Percentiles rank a stretch among this genome's conserved stretches.
These are phyloP conservation scores for Neocucurbitaria cava DNA, from an alignment of 2,329 filamentous ascomycete species.

Conservation along the genomic window DNA sequence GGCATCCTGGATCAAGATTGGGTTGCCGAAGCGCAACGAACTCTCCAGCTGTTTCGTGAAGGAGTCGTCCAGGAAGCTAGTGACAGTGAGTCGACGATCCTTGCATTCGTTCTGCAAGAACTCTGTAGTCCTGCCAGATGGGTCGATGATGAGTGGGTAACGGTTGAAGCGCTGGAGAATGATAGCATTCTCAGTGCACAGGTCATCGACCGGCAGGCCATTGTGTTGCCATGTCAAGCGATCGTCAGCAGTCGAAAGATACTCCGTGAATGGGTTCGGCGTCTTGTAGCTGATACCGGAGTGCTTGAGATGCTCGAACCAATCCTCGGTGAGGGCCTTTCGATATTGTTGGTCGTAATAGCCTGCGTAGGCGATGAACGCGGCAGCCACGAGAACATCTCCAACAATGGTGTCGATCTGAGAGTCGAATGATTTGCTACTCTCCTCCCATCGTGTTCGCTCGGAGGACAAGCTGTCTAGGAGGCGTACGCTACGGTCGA, in stretches of 20 bases:
- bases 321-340: constrained; percentile 97
- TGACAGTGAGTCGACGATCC: constrained; percentile 91
- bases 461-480: constrained; percentile 96
- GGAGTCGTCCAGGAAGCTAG: constrained; percentile 96
- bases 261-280: constrained; percentile 94
- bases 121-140: constrained; percentile 91
- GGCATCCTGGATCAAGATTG: constrained; percentile 97
- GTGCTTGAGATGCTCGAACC: constrained; percentile 88
- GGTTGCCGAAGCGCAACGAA: constrained; percentile 95
- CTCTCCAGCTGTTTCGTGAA: constrained; percentile 99
- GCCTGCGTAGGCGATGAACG: constrained; percentile 95
- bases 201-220: constrained; percentile 89
- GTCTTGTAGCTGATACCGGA: constrained; percentile 95
- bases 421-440: constrained; percentile 96
- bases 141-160: constrained; percentile 97
- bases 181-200: constrained; percentile 98
- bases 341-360: constrained; percentile 98
- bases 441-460: constrained; percentile 91
- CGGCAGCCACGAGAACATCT: constrained; percentile 94
- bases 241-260: constrained; percentile 95
- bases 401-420: constrained; percentile 97
- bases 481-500: constrained; percentile 91
- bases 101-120: constrained; percentile 96
- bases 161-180: constrained; percentile 97
- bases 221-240: constrained; percentile 94